A percentile compares a stretch with the other conserved stretches of the same genome.
Evolutionary conservation across 2,329 filamentous ascomycete genomes (phyloP).

Genomic region (Penicillium sp.): DNA sequence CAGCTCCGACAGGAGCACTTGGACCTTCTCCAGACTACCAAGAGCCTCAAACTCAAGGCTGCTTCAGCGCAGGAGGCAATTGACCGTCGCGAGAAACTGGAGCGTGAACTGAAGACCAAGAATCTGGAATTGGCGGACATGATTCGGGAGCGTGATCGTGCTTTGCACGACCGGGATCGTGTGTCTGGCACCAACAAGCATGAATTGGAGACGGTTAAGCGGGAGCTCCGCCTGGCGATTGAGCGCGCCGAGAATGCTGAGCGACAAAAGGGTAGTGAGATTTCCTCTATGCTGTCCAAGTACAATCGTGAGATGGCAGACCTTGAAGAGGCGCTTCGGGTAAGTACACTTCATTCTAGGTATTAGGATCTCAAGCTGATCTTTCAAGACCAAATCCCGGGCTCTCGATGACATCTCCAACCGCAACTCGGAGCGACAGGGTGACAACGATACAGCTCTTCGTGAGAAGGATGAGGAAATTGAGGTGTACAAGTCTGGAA

Average conservation of each 20-base stretch:
- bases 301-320: constrained; percentile 97
- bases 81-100: constrained; percentile 86
- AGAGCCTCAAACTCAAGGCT: constrained; percentile 90
- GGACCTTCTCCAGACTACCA: constrained; percentile 92
- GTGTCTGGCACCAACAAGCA: constrained; percentile 81
- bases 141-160: constrained; percentile 93
- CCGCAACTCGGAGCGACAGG: constrained; percentile 71
- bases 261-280: constrained; percentile 85
- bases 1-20: constrained; percentile 93
- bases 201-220: constrained; percentile 87
- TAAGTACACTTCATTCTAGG: constrained; percentile 21
- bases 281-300: constrained; percentile 88
- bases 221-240: constrained; percentile 84
- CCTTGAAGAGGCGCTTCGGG: constrained; percentile 77
- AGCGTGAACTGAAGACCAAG: constrained; percentile 98
- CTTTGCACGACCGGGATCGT: constrained; percentile 86
- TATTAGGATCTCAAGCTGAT: constrained; percentile 7
- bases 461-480: constrained; percentile 96
- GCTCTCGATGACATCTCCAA: constrained; percentile 76
- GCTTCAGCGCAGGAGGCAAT: constrained; percentile 96
- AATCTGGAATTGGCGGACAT: constrained; percentile 98
- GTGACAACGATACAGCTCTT: constrained; percentile 76
- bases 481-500: constrained; percentile 94
- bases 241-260: constrained; percentile 90
- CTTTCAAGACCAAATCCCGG: constrained; percentile 70